Evolutionary conservation across 2,329 filamentous ascomycete species (phyloP), one percentile per base, ranked within the genome.

Genomic region (Penicillium sp.): DNA sequence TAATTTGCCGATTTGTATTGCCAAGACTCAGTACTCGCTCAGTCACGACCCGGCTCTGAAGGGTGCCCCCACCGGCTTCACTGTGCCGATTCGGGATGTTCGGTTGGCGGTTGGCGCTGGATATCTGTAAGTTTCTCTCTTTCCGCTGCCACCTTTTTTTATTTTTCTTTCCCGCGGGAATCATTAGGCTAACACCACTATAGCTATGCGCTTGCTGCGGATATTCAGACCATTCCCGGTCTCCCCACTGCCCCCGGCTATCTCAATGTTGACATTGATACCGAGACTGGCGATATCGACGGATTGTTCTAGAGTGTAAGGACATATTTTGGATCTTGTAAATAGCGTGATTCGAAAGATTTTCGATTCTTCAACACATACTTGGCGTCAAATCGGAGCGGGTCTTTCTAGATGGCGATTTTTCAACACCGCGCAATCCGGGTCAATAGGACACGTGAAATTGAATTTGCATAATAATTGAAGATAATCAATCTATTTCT

Each of bases 201-300:
- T 58, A 87, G 87, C 46, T 96, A 95, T 63, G 93, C 93, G 6
- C 80, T 97, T 54, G 93, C 93, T 46, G 93, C 93, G 12, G 93
- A 99, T 66, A 97, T 99, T 59, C 93, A 97, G 77, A 99, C 93
- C 1, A 99, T 99, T 57, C 93, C 93, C 12, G 93, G 93, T 54
- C 77, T 99, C 57, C 92, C 92, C 9, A 97, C 93, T 8, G 92
- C 92, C 16, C 93, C 92, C 8, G 93, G 93, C 10, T 97, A 97
- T 68, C 77, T 97, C 54, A 96, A 96, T 64, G 91, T 96, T 38
- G 92, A 96, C 60, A 79, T 85, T 36, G 86, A 92, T 62, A 73
- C 78, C 5, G 86, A 90, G 75, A 91, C 86, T n/a, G 88, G 88
- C 46, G 87, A 92, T 74, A 89, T 92, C 57, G 83, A 89, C 50